A percentile compares a stretch with the other conserved stretches of the same genome.
Conservation (phyloP, 139 green algal genomes). For the Chlamydomonas incerta region DNA sequence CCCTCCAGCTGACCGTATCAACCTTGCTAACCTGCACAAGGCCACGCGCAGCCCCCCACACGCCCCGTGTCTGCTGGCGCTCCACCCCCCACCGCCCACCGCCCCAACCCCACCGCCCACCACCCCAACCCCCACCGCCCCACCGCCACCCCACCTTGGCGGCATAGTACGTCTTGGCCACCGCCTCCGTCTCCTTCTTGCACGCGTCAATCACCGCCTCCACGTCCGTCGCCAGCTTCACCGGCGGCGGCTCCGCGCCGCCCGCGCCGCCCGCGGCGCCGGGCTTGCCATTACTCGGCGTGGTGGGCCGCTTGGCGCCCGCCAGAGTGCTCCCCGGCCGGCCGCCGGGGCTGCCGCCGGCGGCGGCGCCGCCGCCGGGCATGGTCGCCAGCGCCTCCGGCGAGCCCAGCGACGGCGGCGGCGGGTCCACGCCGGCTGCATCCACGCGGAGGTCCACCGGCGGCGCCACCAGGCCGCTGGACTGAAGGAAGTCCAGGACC, state of each 20-base stretch:
- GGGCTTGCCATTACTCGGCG: no score
- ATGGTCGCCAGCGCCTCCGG: neutral
- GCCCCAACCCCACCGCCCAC: neutral
- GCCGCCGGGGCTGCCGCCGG: neutral
- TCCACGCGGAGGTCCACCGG: constrained; percentile 23
- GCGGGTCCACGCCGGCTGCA: constrained; percentile 33
- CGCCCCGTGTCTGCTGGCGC: no score
- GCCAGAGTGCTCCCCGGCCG: neutral
- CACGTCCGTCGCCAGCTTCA: constrained; percentile 44
- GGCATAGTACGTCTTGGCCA: constrained; percentile 53
- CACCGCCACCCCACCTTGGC: constrained; percentile 32
- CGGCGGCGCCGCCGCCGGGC: neutral
- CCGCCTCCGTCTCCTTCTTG: constrained; percentile 58
- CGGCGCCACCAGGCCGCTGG: constrained; percentile 10
- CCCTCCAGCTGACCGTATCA: no score
- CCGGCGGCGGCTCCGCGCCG: constrained; percentile 7
- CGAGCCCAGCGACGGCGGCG: constrained; percentile 15
- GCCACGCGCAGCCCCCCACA: no score
- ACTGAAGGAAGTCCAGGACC: constrained; percentile 50
- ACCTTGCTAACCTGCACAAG: no score
- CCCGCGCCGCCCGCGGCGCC: neutral
- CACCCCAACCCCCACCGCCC: no score
- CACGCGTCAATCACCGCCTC: constrained; percentile 53
- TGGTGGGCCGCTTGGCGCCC: neutral
- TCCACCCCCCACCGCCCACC: no score